Base-by-base conservation (phyloP, 2,329 filamentous ascomycete genomes). In the Cordyceps militaris region DNA sequence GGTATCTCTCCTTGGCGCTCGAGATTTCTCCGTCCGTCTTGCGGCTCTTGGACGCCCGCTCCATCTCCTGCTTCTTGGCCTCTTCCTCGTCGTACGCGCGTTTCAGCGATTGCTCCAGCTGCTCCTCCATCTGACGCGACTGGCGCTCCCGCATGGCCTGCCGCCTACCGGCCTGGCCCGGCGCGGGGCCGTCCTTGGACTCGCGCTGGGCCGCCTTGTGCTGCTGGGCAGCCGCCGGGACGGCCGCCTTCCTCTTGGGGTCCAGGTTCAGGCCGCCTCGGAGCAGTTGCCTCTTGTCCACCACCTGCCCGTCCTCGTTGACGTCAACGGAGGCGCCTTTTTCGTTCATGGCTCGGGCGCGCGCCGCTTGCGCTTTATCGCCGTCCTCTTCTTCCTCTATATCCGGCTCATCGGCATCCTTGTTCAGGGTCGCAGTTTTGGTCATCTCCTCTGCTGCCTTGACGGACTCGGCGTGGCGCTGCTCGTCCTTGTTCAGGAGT, bases 241-340 rank as follows among this genome's bases (percentile, higher is more conserved):
- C 46, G 4, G 55, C 55, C 10, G 68, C 66, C 68, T 84, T 84
- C 63, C 85, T 85, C 68, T 83, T 86, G 0, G 80, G 75, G 51
- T 80, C 79, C 19, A 94, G 73, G 65, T 95, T 95, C 53, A 95
- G 77, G 26, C 89, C 89, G 7, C 88, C 87, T 48, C 76, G 80
- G 7, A 95, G 79, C 9, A 94, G 76, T 69, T 94, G 86, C n/a
- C 89, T 79, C 75, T 91, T 93, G 69, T 95, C 89, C 26, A 90
- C 86, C 1, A 94, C 85, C 67, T 92, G 84, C 0, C 89, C 89
- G 40, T 94, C 89, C 61, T 94, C 89, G 65, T 93, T 93, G 65
- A 93, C 73, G 8, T 84, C 80, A 40, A 94, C 80, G 3, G 76
- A 74, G 0, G 74, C 84, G 61, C 75, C 83, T 61, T 77, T 83